Percentiles rank a stretch among this genome's conserved stretches.
These are phyloP conservation scores for Epicoccum nigrum DNA, from an alignment of 2,329 filamentous ascomycete species.

Conservation along the genomic window DNA sequence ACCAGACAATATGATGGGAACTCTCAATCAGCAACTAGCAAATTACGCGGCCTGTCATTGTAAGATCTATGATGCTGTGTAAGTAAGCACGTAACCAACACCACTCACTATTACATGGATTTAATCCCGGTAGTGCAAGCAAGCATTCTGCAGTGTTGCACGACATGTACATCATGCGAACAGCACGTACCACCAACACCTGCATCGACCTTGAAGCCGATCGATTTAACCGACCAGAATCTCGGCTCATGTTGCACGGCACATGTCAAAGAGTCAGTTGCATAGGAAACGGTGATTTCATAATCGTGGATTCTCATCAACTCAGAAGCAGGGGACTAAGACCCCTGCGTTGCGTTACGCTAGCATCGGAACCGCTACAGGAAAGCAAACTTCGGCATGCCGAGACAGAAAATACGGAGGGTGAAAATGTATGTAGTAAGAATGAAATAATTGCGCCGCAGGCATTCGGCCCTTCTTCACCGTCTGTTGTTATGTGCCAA, in stretches of 20 bases:
- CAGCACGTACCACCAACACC: constrained; percentile 2
- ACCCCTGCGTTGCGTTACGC: neutral
- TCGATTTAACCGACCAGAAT: neutral
- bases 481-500: neutral
- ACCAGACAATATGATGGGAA: neutral
- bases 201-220: constrained; percentile 6
- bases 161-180: constrained; percentile 21
- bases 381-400: constrained; percentile 9
- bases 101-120: neutral
- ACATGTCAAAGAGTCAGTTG: neutral
- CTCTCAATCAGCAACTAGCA: neutral
- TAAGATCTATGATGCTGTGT: no score
- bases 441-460: constrained; percentile 1
- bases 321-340: constrained; percentile 2
- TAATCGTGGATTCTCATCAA: constrained; percentile 1
- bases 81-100: neutral
- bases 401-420: neutral
- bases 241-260: constrained; percentile 1
- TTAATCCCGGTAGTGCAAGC: constrained; percentile 6
- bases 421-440: constrained; percentile 13
- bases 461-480: constrained; percentile 18
- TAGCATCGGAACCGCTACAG: neutral
- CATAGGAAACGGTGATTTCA: neutral
- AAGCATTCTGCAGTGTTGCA: constrained; percentile 12
- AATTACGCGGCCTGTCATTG: no score